phyloP scores from a whole-genome alignment of 495 filamentous ascomycete genomes.

The Xylaria cubensis region DNA sequence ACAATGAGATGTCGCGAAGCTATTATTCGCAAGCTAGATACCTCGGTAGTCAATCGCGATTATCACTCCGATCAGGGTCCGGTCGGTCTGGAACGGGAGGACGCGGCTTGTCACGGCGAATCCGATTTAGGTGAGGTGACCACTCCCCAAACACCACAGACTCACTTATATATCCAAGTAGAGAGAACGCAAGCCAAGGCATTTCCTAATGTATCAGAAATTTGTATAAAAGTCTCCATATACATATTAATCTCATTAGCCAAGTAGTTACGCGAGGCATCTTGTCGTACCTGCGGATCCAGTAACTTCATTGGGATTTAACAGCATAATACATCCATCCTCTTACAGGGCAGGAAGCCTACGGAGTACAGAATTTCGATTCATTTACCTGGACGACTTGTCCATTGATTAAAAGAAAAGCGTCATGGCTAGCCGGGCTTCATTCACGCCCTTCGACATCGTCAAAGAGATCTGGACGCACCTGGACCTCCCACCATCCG shows the following conservation, averaged over 20 bases:
- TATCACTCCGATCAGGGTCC: background rate
- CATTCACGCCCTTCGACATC: conserved; percentile 26
- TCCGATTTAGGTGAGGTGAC: background rate
- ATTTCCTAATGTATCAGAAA: background rate
- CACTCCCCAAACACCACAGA: background rate
- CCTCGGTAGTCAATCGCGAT: background rate
- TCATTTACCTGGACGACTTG: background rate
- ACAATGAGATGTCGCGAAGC: background rate
- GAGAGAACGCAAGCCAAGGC: background rate
- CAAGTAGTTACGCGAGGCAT: background rate
- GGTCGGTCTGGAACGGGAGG: conserved; percentile 15
- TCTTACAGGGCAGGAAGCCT: no score
- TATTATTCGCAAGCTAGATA: background rate
- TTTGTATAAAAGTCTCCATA: background rate
- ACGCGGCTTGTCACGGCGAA: conserved; percentile 16
- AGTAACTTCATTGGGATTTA: background rate
- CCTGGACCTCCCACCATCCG: conserved; percentile 27
- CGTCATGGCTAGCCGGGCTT: conserved; percentile 17
- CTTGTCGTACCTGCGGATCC: background rate
- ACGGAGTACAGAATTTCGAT: background rate
- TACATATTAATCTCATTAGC: no score
- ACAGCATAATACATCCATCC: no score
- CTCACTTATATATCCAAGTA: background rate
- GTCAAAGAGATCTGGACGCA: conserved; percentile 30
- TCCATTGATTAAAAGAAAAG: background rate